Evolutionary conservation across 495 filamentous ascomycete genomes (phyloP).

Genomic region (Cenococcum geophilum): DNA sequence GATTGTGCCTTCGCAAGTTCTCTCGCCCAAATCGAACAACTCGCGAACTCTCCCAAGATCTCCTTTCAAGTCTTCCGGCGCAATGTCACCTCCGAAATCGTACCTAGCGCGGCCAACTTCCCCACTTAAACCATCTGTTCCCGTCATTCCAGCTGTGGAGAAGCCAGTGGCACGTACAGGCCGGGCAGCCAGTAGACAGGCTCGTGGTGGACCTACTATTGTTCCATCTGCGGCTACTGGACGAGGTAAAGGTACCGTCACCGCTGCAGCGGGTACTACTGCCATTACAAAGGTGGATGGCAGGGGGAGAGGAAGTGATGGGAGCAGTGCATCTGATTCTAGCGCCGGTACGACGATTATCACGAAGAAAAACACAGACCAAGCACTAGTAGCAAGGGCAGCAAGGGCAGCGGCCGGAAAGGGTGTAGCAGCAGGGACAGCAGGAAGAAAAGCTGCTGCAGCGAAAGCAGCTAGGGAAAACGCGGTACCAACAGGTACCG

Average conservation of each 20-base stretch:
- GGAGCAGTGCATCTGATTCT: slow-evolving; percentile 26
- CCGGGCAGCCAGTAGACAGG: slow-evolving; percentile 12
- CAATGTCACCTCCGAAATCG: slow-evolving; percentile 43
- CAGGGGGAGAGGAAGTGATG: slow-evolving; percentile 10
- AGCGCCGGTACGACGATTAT: slow-evolving; percentile 33
- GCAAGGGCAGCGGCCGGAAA: slow-evolving; percentile 5
- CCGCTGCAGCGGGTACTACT: slow-evolving; percentile 2
- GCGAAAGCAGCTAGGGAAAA: slow-evolving; percentile 2
- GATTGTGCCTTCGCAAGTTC: slow-evolving; percentile 51
- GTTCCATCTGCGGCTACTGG: slow-evolving; percentile 9
- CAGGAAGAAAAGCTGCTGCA: background rate
- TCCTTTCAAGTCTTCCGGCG: slow-evolving; percentile 42
- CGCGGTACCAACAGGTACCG: background rate
- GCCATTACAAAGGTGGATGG: background rate
- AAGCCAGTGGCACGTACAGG: slow-evolving; percentile 14
- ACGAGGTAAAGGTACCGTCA: slow-evolving; percentile 4
- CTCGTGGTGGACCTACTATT: slow-evolving; percentile 4
- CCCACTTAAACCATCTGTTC: slow-evolving; percentile 45
- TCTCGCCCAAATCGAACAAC: slow-evolving; percentile 78
- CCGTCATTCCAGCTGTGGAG: background rate
- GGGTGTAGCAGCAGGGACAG: background rate
- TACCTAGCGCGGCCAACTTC: slow-evolving; percentile 50
- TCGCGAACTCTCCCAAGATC: slow-evolving; percentile 61
- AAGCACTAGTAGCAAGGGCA: background rate
- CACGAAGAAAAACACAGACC: slow-evolving; percentile 5